Base-by-base conservation (phyloP, 768 basidiomycete genomes). In the Chlorophyllum brunneum region DNA sequence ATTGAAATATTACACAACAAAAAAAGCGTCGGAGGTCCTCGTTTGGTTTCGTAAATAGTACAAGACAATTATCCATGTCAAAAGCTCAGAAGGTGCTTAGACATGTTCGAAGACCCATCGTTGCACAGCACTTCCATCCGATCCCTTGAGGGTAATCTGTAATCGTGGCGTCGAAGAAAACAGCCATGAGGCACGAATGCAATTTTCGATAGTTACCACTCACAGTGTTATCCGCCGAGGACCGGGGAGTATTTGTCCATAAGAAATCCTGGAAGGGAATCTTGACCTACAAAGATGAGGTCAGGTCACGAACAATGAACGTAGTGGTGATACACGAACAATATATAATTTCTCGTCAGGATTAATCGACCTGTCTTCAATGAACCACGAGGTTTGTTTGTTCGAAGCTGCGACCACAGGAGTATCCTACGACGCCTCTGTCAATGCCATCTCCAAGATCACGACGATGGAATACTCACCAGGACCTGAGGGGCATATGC, bases 171-270 rank as follows among this genome's bases (percentile, higher is more conserved):
- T 30, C 2, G 11, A 24, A n/a, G 15, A n/a, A 20, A 36, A 23
- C 16, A 29, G 1, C 3, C 27, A 11, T 42, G 2, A n/a, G 29
- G 10, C 3, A 30, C n/a, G 22, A 11, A n/a, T 16, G 2, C 27
- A 30, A 5, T 18, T 13, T 20, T 13, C 13, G 9, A 13, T 10
- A 20, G 13, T 45, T 31, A 22, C 20, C 23, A 33, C 51, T 46
- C 16, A 52, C 51, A 15, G 20, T 26, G 18, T 52, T 44, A 22
- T 52, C 51, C 16, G 5, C 10, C 4, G 10, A 24, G 29, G 2
- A 13, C 6, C 51, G 22, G 13, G 43, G 51, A 13, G 51, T 52
- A 39, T 30, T 45, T 1, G 51, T 52, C 51, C 51, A 52, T 18
- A 52, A 34, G 6, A 52, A 29, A 22, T 52, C 51, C 13, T 45